A percentile compares a stretch with the other conserved stretches of the same genome.
Conservation (phyloP, 306 rosid species). For the Cucurbita pepo region DNA sequence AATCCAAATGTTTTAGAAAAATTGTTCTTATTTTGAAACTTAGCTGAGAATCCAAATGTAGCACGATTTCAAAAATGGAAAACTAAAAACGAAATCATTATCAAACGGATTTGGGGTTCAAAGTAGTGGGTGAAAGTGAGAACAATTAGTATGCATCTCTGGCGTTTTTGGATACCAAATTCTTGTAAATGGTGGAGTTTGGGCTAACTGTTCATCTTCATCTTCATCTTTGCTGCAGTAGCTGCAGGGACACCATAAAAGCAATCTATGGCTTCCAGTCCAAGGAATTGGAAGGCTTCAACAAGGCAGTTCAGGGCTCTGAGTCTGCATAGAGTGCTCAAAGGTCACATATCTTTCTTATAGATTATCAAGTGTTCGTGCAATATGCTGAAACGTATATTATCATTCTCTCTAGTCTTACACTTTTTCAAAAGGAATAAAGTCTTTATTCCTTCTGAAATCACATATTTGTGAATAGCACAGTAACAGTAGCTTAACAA, state of each 20-base stretch:
- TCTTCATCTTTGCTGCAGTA: slow-evolving; percentile 30
- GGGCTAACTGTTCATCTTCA: neutral
- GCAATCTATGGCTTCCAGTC: slow-evolving; percentile 58
- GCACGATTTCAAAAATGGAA: too few relatives aligned
- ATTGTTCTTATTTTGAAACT: too few relatives aligned
- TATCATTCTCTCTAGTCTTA: neutral
- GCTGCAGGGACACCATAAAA: slow-evolving; percentile 69
- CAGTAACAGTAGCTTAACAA: neutral
- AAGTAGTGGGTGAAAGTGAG: too few relatives aligned
- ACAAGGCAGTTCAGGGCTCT: slow-evolving; percentile 22
- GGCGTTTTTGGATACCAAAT: neutral
- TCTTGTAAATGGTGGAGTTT: neutral
- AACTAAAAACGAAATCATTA: too few relatives aligned
- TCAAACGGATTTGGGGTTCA: too few relatives aligned
- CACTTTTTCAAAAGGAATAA: neutral
- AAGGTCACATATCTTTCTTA: neutral
- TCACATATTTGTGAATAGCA: neutral
- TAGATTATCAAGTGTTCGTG: neutral
- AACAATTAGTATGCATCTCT: too few relatives aligned
- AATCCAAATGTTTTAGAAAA: too few relatives aligned
- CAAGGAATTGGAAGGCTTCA: slow-evolving; percentile 51
- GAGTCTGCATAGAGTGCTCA: slow-evolving; percentile 13
- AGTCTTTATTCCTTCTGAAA: neutral
- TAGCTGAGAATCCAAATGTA: too few relatives aligned
- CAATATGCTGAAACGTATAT: neutral